Conservation (phyloP, 371 early-diverging fungal genomes). For the Apophysomyces trapeziformis region DNA sequence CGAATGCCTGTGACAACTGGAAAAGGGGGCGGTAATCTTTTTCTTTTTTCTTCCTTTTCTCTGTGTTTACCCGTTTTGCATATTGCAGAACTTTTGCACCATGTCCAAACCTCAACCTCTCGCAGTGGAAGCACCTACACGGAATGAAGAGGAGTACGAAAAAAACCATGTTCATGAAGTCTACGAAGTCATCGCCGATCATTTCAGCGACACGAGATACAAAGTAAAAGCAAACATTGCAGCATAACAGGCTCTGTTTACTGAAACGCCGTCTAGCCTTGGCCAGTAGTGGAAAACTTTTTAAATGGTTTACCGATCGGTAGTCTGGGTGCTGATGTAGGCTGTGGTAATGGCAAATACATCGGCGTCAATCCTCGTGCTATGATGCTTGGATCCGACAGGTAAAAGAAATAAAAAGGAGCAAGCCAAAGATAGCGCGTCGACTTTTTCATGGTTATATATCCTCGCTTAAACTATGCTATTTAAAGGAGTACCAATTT, state of each 20-base stretch:
- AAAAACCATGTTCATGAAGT: slow-evolving; percentile 86
- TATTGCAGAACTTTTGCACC: no score
- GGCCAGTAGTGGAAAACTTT: slow-evolving; percentile 95
- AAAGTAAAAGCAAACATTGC: slow-evolving; percentile 58
- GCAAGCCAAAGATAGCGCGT: background rate
- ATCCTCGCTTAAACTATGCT: no score
- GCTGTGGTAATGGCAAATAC: slow-evolving; percentile 99
- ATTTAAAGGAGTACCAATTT: slow-evolving; percentile 72
- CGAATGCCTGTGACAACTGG: no score
- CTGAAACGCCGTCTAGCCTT: slow-evolving; percentile 62
- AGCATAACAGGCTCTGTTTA: background rate
- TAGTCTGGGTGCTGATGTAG: slow-evolving; percentile 90
- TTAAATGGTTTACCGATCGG: slow-evolving; percentile 64
- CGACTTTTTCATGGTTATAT: background rate
- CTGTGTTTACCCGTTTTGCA: background rate
- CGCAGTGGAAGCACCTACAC: slow-evolving; percentile 52
- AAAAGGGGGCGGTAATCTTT: no score
- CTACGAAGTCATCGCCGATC: slow-evolving; percentile 90
- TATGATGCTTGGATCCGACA: slow-evolving; percentile 84
- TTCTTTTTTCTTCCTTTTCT: slow-evolving; percentile 1
- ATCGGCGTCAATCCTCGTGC: slow-evolving; percentile 82
- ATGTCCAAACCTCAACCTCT: slow-evolving; percentile 57
- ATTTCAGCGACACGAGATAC: slow-evolving; percentile 95
- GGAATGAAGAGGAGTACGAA: slow-evolving; percentile 65
- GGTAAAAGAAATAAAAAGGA: slow-evolving; percentile 45